Evolutionary conservation across 257 asterid genomes (phyloP), one percentile per base, ranked within the genome.

Genomic region (Plectranthus barbatus): DNA sequence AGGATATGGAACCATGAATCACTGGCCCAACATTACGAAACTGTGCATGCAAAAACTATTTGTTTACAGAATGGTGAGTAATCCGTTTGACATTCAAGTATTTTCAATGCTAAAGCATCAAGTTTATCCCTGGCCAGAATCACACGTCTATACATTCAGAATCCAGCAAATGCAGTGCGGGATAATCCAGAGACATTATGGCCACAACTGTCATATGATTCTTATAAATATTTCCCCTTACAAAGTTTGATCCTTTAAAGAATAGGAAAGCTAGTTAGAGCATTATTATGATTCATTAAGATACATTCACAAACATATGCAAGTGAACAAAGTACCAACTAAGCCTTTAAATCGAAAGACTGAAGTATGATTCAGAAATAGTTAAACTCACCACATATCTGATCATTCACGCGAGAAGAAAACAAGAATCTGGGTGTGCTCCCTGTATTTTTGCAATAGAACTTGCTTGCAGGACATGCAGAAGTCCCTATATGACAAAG

Each of bases 381-480:
- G 64, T 24, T 46, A 5, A 40, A 64, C 94, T 66, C 72, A 92
- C 97, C 99, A 75, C 97, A 92, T 23, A 89, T 77, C 64, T 58
- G 80, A 77, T 92, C 99, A 57, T 89, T 92, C 78, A 92, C 88
- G 6, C 71, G 86, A 59, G 97, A 92, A 29, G 99, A 83, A 73
- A 83, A 86, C 84, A 92, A 69, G 74, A 89, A 92, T 58, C 42
- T 74, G 14, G 99, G 99, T 4, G 74, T 80, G 72, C 96, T 92
- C 76, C 99, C 99, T 39, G 64, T 63, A 81, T 92, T 92, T 74
- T 72, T 78, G 74, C 99, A 92, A 79, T 92, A 92, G 76, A 92
- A 92, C 72, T 74, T 92, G 29, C 97, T 86, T 19, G 76, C 65
- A 17, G 99, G 97, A 73, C 99, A 92, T 36, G 99, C 97, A 7